Evolutionary conservation across 1,139 yeast species (phyloP).

Genomic region (Pichia terricola): DNA sequence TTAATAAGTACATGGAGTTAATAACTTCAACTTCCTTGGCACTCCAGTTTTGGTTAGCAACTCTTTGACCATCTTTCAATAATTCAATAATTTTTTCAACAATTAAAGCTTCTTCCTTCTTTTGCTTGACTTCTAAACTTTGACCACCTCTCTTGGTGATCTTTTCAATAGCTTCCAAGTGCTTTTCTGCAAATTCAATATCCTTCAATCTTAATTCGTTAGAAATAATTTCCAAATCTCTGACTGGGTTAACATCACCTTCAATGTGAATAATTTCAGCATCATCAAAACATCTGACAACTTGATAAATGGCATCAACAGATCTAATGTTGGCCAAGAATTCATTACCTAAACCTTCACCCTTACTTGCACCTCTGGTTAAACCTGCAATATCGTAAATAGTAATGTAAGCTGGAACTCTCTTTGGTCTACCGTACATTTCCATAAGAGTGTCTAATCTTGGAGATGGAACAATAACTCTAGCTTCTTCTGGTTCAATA

Average conservation of each 20-base stretch:
- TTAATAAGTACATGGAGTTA: conserved; percentile 77
- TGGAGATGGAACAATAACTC: conserved; percentile 91
- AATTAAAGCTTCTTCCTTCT: conserved; percentile 82
- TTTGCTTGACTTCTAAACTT: conserved; percentile 87
- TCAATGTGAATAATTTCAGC: conserved; percentile 97
- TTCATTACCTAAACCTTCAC: conserved; percentile 98
- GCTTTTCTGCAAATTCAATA: conserved; percentile 88
- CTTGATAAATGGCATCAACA: conserved; percentile 96
- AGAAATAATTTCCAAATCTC: conserved; percentile 87
- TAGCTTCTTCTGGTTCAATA: conserved; percentile 97
- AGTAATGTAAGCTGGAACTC: conserved; percentile 90
- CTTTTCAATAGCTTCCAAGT: conserved; percentile 79
- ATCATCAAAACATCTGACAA: conserved; percentile 96
- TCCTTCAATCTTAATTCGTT: conserved; percentile 94
- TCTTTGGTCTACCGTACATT: conserved; percentile 42
- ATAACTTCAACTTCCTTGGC: conserved; percentile 83
- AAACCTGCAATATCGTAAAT: conserved; percentile 97
- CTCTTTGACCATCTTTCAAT: conserved; percentile 79
- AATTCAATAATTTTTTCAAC: conserved; percentile 68
- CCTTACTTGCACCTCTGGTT: conserved; percentile 94
- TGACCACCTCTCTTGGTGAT: conserved; percentile 92
- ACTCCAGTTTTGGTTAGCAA: conserved; percentile 86
- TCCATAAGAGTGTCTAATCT: conserved; percentile 56
- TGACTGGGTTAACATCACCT: conserved; percentile 93
- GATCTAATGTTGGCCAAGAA: conserved; percentile 97